These are phyloP conservation scores for Apiospora marii DNA, from an alignment of 2,329 filamentous ascomycete species.

Conservation along the genomic window DNA sequence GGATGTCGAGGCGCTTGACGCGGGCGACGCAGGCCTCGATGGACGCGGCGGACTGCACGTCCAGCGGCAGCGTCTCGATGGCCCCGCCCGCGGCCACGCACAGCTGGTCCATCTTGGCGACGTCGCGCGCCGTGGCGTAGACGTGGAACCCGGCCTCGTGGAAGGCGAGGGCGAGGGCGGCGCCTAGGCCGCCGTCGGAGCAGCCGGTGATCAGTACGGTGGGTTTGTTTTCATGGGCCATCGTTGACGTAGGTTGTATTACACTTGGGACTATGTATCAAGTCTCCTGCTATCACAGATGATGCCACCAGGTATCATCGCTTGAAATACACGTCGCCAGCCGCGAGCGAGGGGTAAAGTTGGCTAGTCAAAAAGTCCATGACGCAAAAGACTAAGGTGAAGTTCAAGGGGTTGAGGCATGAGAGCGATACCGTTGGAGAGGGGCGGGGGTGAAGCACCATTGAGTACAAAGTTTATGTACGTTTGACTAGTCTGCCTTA, in stretches of 20 bases:
- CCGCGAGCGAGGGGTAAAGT: neutral
- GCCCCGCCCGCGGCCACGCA: neutral
- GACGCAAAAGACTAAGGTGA: neutral
- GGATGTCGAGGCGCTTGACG: slow-evolving; percentile 21
- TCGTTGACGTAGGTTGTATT: neutral
- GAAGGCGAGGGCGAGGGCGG: slow-evolving; percentile 27
- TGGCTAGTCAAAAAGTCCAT: neutral
- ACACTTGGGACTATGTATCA: neutral
- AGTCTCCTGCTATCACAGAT: too few relatives aligned
- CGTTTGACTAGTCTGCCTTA: neutral
- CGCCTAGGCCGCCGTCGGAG: slow-evolving; percentile 26
- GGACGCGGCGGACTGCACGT: slow-evolving; percentile 6
- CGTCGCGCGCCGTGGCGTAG: slow-evolving; percentile 27
- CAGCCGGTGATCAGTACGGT: slow-evolving; percentile 28
- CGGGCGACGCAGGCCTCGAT: slow-evolving; percentile 10
- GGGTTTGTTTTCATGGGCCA: neutral
- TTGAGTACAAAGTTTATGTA: neutral
- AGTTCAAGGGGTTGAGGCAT: neutral
- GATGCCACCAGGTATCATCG: too few relatives aligned
- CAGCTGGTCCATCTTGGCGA: slow-evolving; percentile 22
- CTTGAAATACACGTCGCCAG: too few relatives aligned
- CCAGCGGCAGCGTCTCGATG: slow-evolving; percentile 15
- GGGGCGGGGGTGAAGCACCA: neutral
- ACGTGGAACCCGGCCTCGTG: slow-evolving; percentile 26
- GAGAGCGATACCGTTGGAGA: neutral